A percentile compares a stretch with the other conserved stretches of the same genome.
These are phyloP conservation scores for Pseudogymnoascus sp. DNA, from an alignment of 2,329 filamentous ascomycete genomes.

Conservation along the genomic window DNA sequence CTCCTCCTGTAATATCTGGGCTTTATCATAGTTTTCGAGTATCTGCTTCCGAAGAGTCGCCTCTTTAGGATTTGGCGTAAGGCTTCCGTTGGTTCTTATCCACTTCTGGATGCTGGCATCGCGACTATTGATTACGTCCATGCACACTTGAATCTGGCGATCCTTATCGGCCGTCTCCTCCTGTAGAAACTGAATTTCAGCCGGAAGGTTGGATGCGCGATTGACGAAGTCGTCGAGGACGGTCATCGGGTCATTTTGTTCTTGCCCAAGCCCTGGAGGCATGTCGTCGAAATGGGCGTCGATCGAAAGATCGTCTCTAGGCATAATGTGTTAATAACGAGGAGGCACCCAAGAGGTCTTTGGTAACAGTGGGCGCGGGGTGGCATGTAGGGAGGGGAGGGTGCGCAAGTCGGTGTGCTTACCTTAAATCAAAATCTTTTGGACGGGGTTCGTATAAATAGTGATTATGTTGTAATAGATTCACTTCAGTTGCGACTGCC, in stretches of 20 bases:
- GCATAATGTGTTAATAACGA: constrained; percentile 55
- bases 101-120: constrained; percentile 74
- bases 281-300: constrained; percentile 40
- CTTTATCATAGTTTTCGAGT: constrained; percentile 58
- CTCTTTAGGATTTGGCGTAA: constrained; percentile 69
- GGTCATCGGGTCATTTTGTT: constrained; percentile 56
- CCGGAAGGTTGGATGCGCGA: constrained; percentile 68
- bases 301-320: constrained; percentile 66
- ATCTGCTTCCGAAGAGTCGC: constrained; percentile 59
- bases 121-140: constrained; percentile 61
- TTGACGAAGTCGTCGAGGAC: constrained; percentile 75
- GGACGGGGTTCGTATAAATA: not conserved
- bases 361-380: not conserved
- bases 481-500: not conserved
- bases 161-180: constrained; percentile 81
- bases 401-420: not conserved
- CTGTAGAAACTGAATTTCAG: constrained; percentile 75
- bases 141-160: constrained; percentile 60
- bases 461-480: not conserved
- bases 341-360: not conserved
- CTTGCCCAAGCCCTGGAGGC: constrained; percentile 49
- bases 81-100: constrained; percentile 69
- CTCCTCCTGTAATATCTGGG: constrained; percentile 65
- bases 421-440: not conserved
- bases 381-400: not conserved